A percentile compares a stretch with the other conserved stretches of the same genome.
phyloP scores from a whole-genome alignment of 2,329 filamentous ascomycete genomes.

The Xylaria sp. region DNA sequence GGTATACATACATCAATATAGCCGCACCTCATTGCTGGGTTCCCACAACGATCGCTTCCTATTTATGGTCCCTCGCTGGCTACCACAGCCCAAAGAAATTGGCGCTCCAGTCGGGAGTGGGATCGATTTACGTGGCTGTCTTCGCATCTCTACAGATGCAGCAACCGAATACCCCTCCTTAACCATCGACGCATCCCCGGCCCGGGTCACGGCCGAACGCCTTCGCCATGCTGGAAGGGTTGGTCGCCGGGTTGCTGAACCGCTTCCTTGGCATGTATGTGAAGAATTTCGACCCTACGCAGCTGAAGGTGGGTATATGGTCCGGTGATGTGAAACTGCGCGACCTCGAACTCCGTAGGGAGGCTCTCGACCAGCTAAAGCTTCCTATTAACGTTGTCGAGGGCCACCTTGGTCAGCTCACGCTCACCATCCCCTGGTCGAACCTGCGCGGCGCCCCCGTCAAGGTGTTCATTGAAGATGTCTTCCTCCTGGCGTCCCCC shows the following conservation, averaged over 20 bases:
- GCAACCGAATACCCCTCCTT: conserved; percentile 43
- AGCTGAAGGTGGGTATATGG: conserved; percentile 99
- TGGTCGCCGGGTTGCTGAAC: conserved; percentile 97
- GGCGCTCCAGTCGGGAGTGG: background rate
- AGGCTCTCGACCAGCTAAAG: conserved; percentile 96
- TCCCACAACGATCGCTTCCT: background rate
- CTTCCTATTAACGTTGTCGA: conserved; percentile 96
- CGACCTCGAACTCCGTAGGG: conserved; percentile 89
- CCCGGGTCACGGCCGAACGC: conserved; percentile 76
- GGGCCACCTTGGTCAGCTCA: conserved; percentile 92
- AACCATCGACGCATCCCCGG: conserved; percentile 58
- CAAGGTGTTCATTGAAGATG: conserved; percentile 95
- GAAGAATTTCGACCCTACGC: conserved; percentile 97
- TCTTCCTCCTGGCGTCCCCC: conserved; percentile 92
- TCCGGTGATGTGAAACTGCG: conserved; percentile 96
- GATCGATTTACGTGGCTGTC: conserved; percentile 3
- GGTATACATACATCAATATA: background rate
- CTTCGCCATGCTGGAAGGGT: conserved; percentile 90
- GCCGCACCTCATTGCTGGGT: background rate
- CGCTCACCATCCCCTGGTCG: conserved; percentile 95
- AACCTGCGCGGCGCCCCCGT: conserved; percentile 95
- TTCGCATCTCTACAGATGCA: conserved; percentile 47
- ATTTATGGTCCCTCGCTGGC: conserved; percentile 2
- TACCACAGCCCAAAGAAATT: background rate
- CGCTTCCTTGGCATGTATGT: conserved; percentile 99